Evolutionary conservation across 2,329 filamentous ascomycete genomes (phyloP).

Genomic region (Monosporascus cannonballus): DNA sequence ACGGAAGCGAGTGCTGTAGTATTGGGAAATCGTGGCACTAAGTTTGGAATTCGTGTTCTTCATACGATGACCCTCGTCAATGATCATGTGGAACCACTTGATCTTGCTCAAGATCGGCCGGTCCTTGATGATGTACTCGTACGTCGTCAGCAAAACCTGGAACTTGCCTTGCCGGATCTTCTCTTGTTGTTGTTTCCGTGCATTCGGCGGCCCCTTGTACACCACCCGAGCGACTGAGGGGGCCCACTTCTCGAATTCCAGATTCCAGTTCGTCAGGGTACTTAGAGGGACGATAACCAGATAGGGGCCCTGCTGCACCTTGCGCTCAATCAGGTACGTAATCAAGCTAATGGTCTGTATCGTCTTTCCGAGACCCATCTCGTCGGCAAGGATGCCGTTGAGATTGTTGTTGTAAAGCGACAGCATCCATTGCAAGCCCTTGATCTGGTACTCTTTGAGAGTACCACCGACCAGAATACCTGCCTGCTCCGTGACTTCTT

Average conservation of each 20-base stretch:
- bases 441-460: conserved; percentile 96
- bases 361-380: conserved; percentile 99
- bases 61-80: conserved; percentile 99
- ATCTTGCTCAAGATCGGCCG: conserved; percentile 92
- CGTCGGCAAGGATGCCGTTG: conserved; percentile 95
- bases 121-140: conserved; percentile 99
- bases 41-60: conserved; percentile 97
- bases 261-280: conserved; percentile 97
- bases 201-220: conserved; percentile 90
- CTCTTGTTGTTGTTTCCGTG: conserved; percentile 84
- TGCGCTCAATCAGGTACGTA: conserved; percentile 94
- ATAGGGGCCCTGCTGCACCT: conserved; percentile 86
- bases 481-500: conserved; percentile 81
- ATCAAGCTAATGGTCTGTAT: conserved; percentile 98
- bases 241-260: conserved; percentile 99
- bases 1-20: conserved; percentile 91
- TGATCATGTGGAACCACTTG: conserved; percentile 99
- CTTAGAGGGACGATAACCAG: conserved; percentile 94
- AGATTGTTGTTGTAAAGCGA: conserved; percentile 99
- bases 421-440: conserved; percentile 99
- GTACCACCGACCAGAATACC: conserved; percentile 82
- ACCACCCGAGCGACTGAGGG: conserved; percentile 81
- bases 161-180: conserved; percentile 92
- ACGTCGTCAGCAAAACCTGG: conserved; percentile 94
- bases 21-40: conserved; percentile 87